These are phyloP conservation scores for Brachypodium distachyon DNA, from an alignment of 202 grass and related monocot species.

Conservation along the genomic window DNA sequence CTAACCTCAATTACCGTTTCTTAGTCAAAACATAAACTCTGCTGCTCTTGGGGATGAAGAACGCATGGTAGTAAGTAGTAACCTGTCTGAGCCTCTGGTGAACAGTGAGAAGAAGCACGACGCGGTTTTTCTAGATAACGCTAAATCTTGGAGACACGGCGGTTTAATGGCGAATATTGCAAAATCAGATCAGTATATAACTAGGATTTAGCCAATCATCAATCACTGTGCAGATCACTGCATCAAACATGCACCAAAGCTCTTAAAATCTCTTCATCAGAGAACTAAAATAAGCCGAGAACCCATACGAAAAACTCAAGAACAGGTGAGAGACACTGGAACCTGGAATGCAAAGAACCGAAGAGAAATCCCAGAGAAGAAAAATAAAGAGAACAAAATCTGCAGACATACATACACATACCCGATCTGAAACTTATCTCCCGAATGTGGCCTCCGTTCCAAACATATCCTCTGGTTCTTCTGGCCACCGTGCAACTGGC, in stretches of 20 bases:
- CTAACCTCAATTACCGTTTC: constrained; percentile 1
- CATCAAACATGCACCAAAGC: neutral
- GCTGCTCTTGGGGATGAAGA: neutral
- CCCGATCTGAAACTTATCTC: neutral
- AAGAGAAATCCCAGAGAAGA: neutral
- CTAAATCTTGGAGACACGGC: neutral
- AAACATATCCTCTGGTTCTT: neutral
- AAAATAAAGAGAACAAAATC: neutral
- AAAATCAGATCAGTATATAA: neutral
- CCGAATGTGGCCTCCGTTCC: neutral
- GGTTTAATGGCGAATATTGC: neutral
- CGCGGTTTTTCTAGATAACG: neutral
- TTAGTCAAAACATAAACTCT: neutral
- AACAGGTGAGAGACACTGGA: neutral
- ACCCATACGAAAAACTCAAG: neutral
- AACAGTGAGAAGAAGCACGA: too few species aligned
- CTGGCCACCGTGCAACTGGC: neutral
- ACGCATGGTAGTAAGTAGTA: neutral
- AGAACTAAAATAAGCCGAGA: neutral
- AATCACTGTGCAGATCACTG: neutral
- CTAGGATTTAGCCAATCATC: neutral
- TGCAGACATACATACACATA: neutral
- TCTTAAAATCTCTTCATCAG: neutral
- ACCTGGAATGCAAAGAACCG: neutral
- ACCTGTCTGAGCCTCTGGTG: too few species aligned